Evolutionary conservation across 208 protist species (phyloP), one percentile per base, ranked within the genome.

Genomic region (Trypanosoma scelopori): DNA sequence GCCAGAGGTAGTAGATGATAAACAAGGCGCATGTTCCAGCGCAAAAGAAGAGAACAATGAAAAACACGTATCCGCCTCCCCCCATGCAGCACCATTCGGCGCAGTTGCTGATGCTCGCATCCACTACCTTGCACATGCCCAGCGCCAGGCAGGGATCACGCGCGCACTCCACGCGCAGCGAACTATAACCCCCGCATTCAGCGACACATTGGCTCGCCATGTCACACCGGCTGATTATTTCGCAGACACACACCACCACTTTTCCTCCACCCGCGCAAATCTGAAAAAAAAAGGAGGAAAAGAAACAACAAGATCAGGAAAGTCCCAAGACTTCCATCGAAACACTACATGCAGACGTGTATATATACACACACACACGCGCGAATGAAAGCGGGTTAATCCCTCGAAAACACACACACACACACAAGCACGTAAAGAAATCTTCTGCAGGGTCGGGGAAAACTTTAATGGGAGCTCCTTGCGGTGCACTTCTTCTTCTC

Each of bases 21-120:
- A 80, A 85, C 64, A 92, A 58, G 6, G 76, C 66, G 48, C 91
- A 92, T 18, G 80, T 79, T 37, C 89, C 89, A 11, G 78, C 60
- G 66, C 75, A 85, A 59, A 92, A 84, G 68, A 91, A 89, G 39
- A 95, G 55, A 2, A 92, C 79, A 18, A 90, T 75, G 35, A 91
- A 89, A 48, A 95, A 91, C 30, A 89, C 74, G 56, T 85, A 84
- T 28, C 71, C 67, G 43, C 84, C 87, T 22, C 82, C 72, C 41
- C 77, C 84, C 45, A 71, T 49, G 63, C 89, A 95, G 61, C 89
- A 95, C 89, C 89, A 95, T 51, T 76, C 55, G 16, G 71, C 65
- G 63, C 89, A 95, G 63, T 95, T 77, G 13, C 15, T 63, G 27
- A 79, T 74, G 46, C 43, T 52, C 13, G 79, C 67, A 51, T 84